Evolutionary conservation across 139 green algal species (phyloP).

Genomic region (Prasinococcaceae sp.): DNA sequence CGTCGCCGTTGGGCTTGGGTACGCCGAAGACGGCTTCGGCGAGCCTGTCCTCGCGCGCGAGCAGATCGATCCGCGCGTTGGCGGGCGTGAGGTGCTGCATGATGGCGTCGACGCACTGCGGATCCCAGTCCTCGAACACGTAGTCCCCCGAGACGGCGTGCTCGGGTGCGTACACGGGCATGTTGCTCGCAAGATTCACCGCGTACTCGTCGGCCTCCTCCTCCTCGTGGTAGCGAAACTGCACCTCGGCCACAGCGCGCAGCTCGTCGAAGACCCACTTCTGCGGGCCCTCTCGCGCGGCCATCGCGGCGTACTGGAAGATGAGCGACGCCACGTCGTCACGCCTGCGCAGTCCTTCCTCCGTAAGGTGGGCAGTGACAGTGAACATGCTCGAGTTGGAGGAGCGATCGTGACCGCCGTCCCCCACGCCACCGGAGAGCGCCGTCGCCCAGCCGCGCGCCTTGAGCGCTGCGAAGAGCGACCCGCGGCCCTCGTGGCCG

Average conservation of each 20-base stretch:
- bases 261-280: slow-evolving; percentile 82
- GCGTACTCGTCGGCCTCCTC: slow-evolving; percentile 61
- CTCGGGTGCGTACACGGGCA: slow-evolving; percentile 9
- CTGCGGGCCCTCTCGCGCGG: slow-evolving; percentile 41
- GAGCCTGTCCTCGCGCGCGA: slow-evolving; percentile 7
- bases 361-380: slow-evolving; percentile 38
- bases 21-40: too few species aligned
- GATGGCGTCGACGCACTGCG: slow-evolving; percentile 5
- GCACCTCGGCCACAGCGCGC: slow-evolving; percentile 45
- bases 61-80: slow-evolving; percentile 22
- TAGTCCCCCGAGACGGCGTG: slow-evolving; percentile 22
- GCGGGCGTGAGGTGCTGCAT: slow-evolving; percentile 8
- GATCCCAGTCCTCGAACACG: slow-evolving; percentile 23
- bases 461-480: slow-evolving; percentile 26
- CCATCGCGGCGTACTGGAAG: slow-evolving; percentile 72
- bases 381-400: slow-evolving; percentile 57
- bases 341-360: slow-evolving; percentile 45
- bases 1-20: too few species aligned
- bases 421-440: slow-evolving; percentile 69
- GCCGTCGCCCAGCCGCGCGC: slow-evolving; percentile 37
- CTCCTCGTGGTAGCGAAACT: slow-evolving; percentile 55
- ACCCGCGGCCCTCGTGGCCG: slow-evolving; percentile 48
- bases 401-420: slow-evolving; percentile 27
- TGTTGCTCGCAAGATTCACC: slow-evolving; percentile 19
- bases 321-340: slow-evolving; percentile 36